Conservation (phyloP, 1,284 basidiomycete species). For the Leccinum fuscescens region DNA sequence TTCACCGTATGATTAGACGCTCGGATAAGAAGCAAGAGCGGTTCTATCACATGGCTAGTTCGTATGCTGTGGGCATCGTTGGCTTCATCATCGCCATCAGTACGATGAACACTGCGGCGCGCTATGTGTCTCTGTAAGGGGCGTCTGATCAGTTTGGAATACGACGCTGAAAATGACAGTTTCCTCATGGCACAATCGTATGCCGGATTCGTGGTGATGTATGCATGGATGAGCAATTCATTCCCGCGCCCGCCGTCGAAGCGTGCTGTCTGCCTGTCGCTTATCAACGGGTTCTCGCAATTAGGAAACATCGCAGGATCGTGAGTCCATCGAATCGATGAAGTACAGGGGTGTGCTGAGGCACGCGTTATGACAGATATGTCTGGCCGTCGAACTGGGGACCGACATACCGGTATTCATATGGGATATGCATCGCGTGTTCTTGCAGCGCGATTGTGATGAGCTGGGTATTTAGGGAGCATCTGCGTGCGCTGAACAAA, state of each 20-base stretch:
- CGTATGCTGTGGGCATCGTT: constrained; percentile 55
- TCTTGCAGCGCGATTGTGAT: constrained; percentile 18
- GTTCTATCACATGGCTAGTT: constrained; percentile 61
- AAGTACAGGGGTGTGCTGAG: background rate
- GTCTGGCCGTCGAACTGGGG: constrained; percentile 29
- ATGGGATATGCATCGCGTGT: constrained; percentile 27
- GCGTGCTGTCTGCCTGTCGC: constrained; percentile 66
- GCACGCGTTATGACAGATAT: constrained; percentile 13
- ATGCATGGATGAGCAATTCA: constrained; percentile 66
- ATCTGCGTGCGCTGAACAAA: constrained; percentile 19
- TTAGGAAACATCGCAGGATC: constrained; percentile 70
- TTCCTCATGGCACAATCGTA: constrained; percentile 76
- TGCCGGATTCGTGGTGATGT: constrained; percentile 62
- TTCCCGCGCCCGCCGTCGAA: constrained; percentile 68
- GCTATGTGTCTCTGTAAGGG: constrained; percentile 65
- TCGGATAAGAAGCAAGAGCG: constrained; percentile 50
- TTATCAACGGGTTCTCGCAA: constrained; percentile 70
- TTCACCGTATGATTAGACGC: constrained; percentile 6
- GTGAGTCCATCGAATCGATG: constrained; percentile 38
- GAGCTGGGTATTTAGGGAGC: constrained; percentile 26
- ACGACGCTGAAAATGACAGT: constrained; percentile 32
- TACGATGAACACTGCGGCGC: constrained; percentile 65
- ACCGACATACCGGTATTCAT: constrained; percentile 30
- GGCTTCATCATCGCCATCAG: constrained; percentile 74
- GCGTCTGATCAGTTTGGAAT: constrained; percentile 1